Base-by-base conservation (phyloP, 2,329 filamentous ascomycete species). In the Penicillium hesseltinei region DNA sequence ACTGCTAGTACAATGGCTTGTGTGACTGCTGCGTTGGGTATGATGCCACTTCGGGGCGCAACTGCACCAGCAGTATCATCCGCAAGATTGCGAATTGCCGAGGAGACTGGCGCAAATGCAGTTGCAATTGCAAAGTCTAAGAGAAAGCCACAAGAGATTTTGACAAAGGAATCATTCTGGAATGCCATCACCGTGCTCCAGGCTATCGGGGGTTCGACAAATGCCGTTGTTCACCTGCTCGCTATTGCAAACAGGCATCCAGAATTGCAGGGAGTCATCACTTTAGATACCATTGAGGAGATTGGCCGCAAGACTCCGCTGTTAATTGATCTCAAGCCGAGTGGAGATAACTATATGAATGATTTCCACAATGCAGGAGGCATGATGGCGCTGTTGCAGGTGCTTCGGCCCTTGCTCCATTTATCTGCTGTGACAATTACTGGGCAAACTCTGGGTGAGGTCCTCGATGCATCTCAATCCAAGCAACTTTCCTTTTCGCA, bases 1-100 rank as follows among this genome's bases (percentile, higher is more conserved):
- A 84, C 82, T 13, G 82, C 82, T 3, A 82, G 80, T 54, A 84
- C 82, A 1, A 84, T 84, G 79, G 81, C 81, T 7, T 84, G 81
- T 61, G 69, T 84, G 15, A 78, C 77, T 5, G 81, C 77, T 35
- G 81, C 76, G 0, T 70, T 84, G 3, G 82, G 82, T 4, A 69
- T 84, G 67, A 83, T 83, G 75, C 79, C 81, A 2, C 70, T 82
- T 4, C 71, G 75, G 47, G 81, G 81, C 23, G 81, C 82, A 3
- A 78, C 80, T 29, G 81, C 81, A 2, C 79, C 82, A 23, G 81
- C 82, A 3, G 80, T 84, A 0, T 83, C 80, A 4, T 80, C 81
- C 7, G 75, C 79, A 1, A 72, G 81, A 45, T 66, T 83, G 9
- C 69, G 81, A 29, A 76, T 83, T n/a, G 81, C 82, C 1, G 82